Percentiles rank a stretch among this genome's conserved stretches.
These are phyloP conservation scores for Skeletonema grethae DNA, from an alignment of 108 stramenopile genomes.

Conservation along the genomic window DNA sequence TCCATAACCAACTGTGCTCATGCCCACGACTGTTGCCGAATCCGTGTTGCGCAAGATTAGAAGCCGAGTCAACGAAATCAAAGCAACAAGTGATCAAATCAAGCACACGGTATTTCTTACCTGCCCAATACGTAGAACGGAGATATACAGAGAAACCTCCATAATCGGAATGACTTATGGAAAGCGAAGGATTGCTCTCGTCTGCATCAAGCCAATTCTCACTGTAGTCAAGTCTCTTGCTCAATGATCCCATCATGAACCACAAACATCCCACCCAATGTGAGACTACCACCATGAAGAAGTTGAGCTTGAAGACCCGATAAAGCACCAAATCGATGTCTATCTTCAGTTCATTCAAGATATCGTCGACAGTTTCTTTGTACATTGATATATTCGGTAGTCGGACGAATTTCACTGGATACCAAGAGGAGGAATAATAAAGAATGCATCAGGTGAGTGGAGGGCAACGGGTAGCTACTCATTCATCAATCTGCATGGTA, in stretches of 20 bases:
- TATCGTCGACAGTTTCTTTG: constrained; percentile 15
- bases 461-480: not conserved
- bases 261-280: constrained; percentile 53
- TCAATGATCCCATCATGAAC: constrained; percentile 30
- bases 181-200: constrained; percentile 27
- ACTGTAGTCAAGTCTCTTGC: constrained; percentile 6
- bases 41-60: no score
- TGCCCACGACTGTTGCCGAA: constrained; percentile 30
- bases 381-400: constrained; percentile 34
- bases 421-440: not conserved
- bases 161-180: constrained; percentile 37
- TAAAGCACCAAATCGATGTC: constrained; percentile 53
- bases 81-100: no score
- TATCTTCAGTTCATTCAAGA: constrained; percentile 60
- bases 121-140: constrained; percentile 53
- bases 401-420: constrained; percentile 26
- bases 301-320: constrained; percentile 40
- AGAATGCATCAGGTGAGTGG: not conserved
- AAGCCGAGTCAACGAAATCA: no score
- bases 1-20: constrained; percentile 55
- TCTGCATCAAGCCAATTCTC: constrained; percentile 41
- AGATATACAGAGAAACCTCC: constrained; percentile 43
- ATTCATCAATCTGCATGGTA: not conserved
- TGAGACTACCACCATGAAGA: constrained; percentile 39
- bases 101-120: no score